Base-by-base conservation (phyloP, 2,329 filamentous ascomycete genomes). In the Bimuria novae-zelandiae region DNA sequence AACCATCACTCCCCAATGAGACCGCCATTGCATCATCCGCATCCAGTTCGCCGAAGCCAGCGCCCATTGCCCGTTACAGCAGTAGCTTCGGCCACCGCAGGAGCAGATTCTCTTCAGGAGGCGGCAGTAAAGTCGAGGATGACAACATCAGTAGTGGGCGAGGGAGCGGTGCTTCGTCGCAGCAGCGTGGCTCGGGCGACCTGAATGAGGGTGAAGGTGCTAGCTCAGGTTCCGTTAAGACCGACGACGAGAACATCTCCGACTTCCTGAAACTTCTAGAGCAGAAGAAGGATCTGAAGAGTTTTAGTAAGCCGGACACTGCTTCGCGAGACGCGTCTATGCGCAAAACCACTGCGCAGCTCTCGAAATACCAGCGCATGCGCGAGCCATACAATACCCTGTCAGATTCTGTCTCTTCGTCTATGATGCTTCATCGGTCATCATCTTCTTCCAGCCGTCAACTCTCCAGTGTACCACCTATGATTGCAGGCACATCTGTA, bases 341-440 rank as follows among this genome's bases (percentile, higher is more conserved):
- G 42, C 89, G 89, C 68, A 84, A 85, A 59, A 92, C 91, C 0
- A 87, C 86, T 30, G 89, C 89, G 36, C 89, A 93, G 61, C 80
- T 96, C 35, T 89, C 86, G 19, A 91, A 89, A 63, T 97, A 94
- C 68, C 91, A 94, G 64, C 83, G 85, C 53, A 93, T 97, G 89
- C 84, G 86, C 60, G 93, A 97, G 55, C 92, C 90, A 0, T 92
- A 96, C 67, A 89, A 90, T 51, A 89, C 86, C 4, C 81, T 99
- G 35, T 95, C 91, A 0, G 94, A 99, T 49, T 96, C 92, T 0
- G 91, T 99, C 82, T 91, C 90, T 23, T 94, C 91, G 0, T 97
- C 93, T 0, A 83, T 92, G 64, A 85, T 95, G 62, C 78, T 97
- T 52, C 89, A 96, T 41, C 85, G 90, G 33, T 94, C 91, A 0